Percentiles rank a stretch among this genome's conserved stretches.
These are phyloP conservation scores for Alternaria arborescens DNA, from an alignment of 2,329 filamentous ascomycete species.

Conservation along the genomic window DNA sequence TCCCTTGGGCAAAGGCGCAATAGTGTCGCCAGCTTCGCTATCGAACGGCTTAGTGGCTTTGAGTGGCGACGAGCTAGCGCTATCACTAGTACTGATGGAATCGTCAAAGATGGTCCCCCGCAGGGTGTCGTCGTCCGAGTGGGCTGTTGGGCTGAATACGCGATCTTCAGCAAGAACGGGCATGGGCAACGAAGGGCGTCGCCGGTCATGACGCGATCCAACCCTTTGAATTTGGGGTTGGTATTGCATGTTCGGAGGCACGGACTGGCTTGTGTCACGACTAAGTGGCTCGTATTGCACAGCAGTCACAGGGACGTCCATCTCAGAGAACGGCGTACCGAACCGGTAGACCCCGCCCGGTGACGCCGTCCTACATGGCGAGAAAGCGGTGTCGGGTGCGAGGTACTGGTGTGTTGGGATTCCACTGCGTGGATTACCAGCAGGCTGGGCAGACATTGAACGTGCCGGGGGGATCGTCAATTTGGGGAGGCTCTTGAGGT, in stretches of 20 bases:
- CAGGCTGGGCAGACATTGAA: constrained; percentile 48
- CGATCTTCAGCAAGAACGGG: constrained; percentile 74
- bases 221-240: constrained; percentile 60
- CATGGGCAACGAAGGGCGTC: constrained; percentile 74
- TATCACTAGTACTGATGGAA: constrained; percentile 22
- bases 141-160: constrained; percentile 52
- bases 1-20: constrained; percentile 47
- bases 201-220: constrained; percentile 55
- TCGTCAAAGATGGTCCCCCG: constrained; percentile 46
- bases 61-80: constrained; percentile 45
- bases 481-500: constrained; percentile 64
- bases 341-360: constrained; percentile 75
- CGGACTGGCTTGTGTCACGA: constrained; percentile 85
- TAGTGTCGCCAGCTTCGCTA: constrained; percentile 29
- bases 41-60: constrained; percentile 36
- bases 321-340: constrained; percentile 87
- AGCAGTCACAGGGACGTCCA: constrained; percentile 84
- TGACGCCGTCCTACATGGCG: constrained; percentile 59
- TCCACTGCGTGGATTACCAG: constrained; percentile 36
- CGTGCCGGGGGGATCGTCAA: constrained; percentile 62
- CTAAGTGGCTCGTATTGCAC: constrained; percentile 75
- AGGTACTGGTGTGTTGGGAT: constrained; percentile 36
- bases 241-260: constrained; percentile 92
- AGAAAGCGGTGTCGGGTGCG: constrained; percentile 52
- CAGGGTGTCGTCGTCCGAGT: constrained; percentile 48